Percentiles rank a stretch among this genome's conserved stretches.
Conservation (phyloP, 148 eudicot genomes). For the Heliamphora exappendiculata region DNA sequence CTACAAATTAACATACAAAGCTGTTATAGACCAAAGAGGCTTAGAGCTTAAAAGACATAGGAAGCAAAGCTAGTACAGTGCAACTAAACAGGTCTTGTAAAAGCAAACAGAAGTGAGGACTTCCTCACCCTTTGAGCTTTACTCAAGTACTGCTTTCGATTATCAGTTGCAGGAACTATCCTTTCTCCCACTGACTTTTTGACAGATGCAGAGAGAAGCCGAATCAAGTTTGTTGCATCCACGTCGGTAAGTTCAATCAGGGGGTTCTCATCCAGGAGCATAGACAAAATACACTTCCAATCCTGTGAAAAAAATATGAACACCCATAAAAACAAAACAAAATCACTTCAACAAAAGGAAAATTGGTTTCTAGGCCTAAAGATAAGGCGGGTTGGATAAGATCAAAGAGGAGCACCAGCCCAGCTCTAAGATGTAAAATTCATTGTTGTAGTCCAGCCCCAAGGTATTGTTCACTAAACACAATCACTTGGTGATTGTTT, state of each 20-base stretch:
- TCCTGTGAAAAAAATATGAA: conserved; percentile 45
- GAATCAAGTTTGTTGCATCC: conserved; percentile 85
- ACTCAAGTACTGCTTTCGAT: conserved; percentile 57
- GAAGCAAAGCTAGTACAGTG: background rate
- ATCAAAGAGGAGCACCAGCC: background rate
- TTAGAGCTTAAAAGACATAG: background rate
- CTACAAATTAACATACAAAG: too few species aligned
- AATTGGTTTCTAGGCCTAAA: background rate
- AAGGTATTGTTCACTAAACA: background rate
- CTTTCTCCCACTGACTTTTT: conserved; percentile 89
- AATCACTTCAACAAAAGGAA: background rate
- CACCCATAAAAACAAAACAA: background rate
- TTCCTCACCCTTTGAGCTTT: conserved; percentile 81
- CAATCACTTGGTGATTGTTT: background rate
- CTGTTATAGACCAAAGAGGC: conserved; percentile 1
- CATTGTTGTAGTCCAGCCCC: background rate
- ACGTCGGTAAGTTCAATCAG: conserved; percentile 72
- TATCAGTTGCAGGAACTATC: conserved; percentile 92
- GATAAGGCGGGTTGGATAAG: background rate
- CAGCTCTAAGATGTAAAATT: background rate
- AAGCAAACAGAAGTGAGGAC: background rate
- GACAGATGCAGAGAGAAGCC: conserved; percentile 80
- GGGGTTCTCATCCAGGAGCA: conserved; percentile 72
- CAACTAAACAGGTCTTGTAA: background rate
- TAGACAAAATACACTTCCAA: conserved; percentile 81